These are phyloP conservation scores for Plasmodium cynomolgi DNA, from an alignment of 169 alveolate species.

Conservation along the genomic window DNA sequence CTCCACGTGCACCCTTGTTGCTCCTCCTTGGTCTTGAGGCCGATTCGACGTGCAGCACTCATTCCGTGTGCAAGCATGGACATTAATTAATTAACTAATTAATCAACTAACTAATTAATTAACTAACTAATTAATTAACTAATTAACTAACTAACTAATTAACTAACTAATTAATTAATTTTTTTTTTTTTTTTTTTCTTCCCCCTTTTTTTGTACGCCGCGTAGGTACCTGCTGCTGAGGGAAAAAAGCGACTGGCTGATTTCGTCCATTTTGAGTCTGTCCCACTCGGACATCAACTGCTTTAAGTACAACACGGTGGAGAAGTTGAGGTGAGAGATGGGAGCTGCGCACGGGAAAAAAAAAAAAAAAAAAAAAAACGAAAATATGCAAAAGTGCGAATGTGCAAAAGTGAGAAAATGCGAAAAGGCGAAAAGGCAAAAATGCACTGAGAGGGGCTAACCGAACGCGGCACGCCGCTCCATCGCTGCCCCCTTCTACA, in stretches of 20 bases:
- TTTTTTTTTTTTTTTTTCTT: constrained; percentile 77
- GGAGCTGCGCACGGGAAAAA: not conserved
- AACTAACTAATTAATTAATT: no score
- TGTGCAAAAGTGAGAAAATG: not conserved
- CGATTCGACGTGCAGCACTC: not conserved
- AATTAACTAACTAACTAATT: no score
- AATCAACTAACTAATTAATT: no score
- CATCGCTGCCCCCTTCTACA: not conserved
- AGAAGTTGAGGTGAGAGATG: constrained; percentile 47
- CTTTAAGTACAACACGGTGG: constrained; percentile 70
- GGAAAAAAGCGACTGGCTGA: constrained; percentile 71
- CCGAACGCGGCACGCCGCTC: not conserved
- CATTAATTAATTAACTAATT: no score
- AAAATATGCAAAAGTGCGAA: not conserved
- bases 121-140: no score
- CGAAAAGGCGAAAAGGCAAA: not conserved
- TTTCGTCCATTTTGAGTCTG: constrained; percentile 56
- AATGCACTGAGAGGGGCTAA: not conserved
- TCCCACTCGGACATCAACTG: constrained; percentile 73
- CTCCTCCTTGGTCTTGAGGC: not conserved
- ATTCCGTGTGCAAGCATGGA: no score
- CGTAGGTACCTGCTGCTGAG: constrained; percentile 55
- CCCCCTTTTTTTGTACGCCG: not conserved
- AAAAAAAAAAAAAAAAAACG: not conserved
- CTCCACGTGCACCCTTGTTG: not conserved